A percentile compares a stretch with the other conserved stretches of the same genome.
These are phyloP conservation scores for Apiospora aurea DNA, from an alignment of 2,329 filamentous ascomycete species.

Conservation along the genomic window DNA sequence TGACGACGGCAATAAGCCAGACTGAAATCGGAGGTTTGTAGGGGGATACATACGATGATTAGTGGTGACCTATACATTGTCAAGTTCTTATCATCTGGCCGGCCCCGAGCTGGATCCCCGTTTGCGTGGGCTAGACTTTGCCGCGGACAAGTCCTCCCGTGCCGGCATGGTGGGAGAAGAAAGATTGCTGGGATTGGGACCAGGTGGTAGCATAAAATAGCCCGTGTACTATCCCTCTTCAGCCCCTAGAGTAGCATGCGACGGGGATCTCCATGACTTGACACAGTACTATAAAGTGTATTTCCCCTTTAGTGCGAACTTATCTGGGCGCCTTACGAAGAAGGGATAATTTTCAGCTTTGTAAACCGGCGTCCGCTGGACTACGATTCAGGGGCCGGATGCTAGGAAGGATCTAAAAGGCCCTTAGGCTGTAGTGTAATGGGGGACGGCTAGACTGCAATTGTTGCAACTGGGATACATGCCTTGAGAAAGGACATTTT, in stretches of 20 bases:
- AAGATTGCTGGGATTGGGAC: not conserved
- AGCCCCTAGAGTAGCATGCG: not conserved
- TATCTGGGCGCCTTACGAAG: not conserved
- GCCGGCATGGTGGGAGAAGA: not conserved
- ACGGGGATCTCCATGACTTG: not conserved
- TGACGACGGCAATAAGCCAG: not conserved
- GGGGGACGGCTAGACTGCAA: not conserved
- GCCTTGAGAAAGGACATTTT: not conserved
- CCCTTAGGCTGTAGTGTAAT: not conserved
- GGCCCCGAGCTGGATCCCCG: not conserved
- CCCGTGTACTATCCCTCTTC: not conserved
- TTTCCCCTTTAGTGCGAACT: not conserved
- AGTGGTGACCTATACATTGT: not conserved
- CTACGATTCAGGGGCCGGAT: not conserved
- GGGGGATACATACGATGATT: not conserved
- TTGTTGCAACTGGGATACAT: not conserved
- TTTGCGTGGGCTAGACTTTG: not conserved
- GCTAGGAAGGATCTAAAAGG: not conserved
- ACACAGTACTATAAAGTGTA: not conserved
- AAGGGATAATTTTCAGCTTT: slow-evolving; percentile 3
- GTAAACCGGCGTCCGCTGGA: not conserved
- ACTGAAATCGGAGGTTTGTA: not conserved
- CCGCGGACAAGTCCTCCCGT: not conserved
- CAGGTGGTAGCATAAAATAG: not conserved
- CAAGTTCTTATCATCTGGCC: not conserved